Evolutionary conservation across 164 flowering plant species (phyloP), one percentile per base, ranked within the genome.

Genomic region (Dillenia suffruticosa): DNA sequence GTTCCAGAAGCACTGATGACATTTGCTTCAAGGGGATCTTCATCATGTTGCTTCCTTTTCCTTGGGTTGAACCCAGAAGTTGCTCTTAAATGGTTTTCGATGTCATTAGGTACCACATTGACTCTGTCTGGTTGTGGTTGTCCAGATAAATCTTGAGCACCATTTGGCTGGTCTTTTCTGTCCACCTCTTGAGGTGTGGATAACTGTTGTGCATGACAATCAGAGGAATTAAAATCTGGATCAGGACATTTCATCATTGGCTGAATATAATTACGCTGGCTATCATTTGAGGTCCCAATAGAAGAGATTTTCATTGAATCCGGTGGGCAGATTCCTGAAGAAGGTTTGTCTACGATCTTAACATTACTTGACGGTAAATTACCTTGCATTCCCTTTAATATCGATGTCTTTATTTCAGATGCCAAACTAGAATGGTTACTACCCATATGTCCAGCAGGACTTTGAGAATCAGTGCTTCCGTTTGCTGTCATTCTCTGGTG

Each of bases 401-500:
- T 74, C 9, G 61, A 50, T 12, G 57, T 51, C 50, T 69, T 73
- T 24, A 54, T 10, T 54, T 64, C 79, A 69, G 72, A 46, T 53
- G 61, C 61, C 32, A 66, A 49, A 12, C 70, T 77, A 60, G 32
- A 45, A 49, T 43, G 26, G 58, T 46, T 59, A 50, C 43, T 57
- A 9, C 57, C 70, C 8, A 47, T 50, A 61, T 44, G 44, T 68
- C 68, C 74, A 58, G 64, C 60, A 67, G 70, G 57, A 66, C 60
- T 58, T 50, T 72, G 73, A 51, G 63, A 19, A 63, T 15, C 63
- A 62, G 76, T 65, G 59, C 54, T 76, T 57, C 84, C 86, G 71
- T 80, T 80, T 52, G 72, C 66, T 47, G 69, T 64, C 44, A 65
- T 46, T 44, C 71, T 81, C 68, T 62, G 81, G 64, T 73, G 83